A percentile compares a stretch with the other conserved stretches of the same genome.
These are phyloP conservation scores for Areca catechu DNA, from an alignment of 176 grass and related monocot genomes.

Conservation along the genomic window DNA sequence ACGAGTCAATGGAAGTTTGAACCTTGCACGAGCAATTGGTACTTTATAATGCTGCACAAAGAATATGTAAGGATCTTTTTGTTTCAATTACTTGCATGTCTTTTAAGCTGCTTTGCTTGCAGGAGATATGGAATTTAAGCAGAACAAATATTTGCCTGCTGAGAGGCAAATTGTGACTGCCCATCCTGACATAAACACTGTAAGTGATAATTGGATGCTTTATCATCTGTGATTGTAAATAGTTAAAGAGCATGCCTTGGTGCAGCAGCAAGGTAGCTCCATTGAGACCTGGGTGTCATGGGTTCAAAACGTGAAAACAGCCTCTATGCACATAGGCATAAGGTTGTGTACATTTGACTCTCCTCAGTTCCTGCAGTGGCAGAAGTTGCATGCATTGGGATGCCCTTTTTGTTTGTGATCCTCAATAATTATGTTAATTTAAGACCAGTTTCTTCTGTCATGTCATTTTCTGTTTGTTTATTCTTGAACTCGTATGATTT, in stretches of 20 bases:
- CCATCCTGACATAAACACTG: constrained; percentile 67
- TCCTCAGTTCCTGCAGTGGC: no score
- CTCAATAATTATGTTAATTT: not conserved
- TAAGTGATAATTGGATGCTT: constrained; percentile 31
- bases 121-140: constrained; percentile 95
- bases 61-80: constrained; percentile 15
- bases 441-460: constrained; percentile 1
- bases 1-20: constrained; percentile 92
- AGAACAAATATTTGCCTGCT: constrained; percentile 79
- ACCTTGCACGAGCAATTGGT: constrained; percentile 90
- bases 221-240: not conserved
- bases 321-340: no score
- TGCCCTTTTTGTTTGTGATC: not conserved
- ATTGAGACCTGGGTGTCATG: no score
- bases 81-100: constrained; percentile 4
- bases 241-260: not conserved
- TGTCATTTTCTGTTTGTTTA: not conserved
- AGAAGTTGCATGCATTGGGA: no score
- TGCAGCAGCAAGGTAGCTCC: no score
- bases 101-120: constrained; percentile 10
- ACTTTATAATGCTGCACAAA: not conserved
- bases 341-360: no score
- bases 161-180: constrained; percentile 91
- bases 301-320: no score
- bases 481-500: constrained; percentile 3